Percentiles rank a stretch among this genome's conserved stretches.
phyloP scores from a whole-genome alignment of 2,329 filamentous ascomycete genomes.

The Neofusicoccum laricinum region DNA sequence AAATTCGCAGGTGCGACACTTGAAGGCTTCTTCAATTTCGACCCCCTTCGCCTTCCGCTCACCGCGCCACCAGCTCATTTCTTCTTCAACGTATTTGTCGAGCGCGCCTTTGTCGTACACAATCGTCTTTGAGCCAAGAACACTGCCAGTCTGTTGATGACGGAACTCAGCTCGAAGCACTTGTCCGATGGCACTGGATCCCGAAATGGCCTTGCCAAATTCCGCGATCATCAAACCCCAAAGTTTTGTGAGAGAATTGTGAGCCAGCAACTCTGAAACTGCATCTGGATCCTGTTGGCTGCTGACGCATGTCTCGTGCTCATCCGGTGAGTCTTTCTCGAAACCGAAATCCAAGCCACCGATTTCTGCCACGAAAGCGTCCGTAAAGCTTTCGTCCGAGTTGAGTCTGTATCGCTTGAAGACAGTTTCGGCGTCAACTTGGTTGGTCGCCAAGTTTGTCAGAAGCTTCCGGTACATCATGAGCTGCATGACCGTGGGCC shows the following conservation, averaged over 20 bases:
- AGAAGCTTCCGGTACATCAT: constrained; percentile 87
- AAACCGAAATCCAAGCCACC: constrained; percentile 65
- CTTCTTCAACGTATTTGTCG: constrained; percentile 62
- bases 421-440: constrained; percentile 66
- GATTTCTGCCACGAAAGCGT: constrained; percentile 74
- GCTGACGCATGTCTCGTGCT: constrained; percentile 22
- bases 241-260: constrained; percentile 59
- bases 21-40: constrained; percentile 79
- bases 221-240: constrained; percentile 65
- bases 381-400: constrained; percentile 66
- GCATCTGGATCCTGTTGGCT: constrained; percentile 47
- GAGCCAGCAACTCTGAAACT: constrained; percentile 51
- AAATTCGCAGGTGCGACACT: constrained; percentile 84
- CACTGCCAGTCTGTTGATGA: constrained; percentile 42
- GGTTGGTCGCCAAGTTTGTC: constrained; percentile 68
- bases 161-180: constrained; percentile 59
- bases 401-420: constrained; percentile 71
- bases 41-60: constrained; percentile 71
- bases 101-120: constrained; percentile 64
- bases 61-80: constrained; percentile 87
- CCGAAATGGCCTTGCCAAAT: constrained; percentile 46
- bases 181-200: constrained; percentile 53
- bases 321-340: constrained; percentile 43
- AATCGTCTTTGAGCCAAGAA: constrained; percentile 61
- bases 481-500: constrained; percentile 80